Percentiles rank a stretch among this genome's conserved stretches.
Conservation (phyloP, 192 early-diverging fungal species). For the Powellomyces hirtus region DNA sequence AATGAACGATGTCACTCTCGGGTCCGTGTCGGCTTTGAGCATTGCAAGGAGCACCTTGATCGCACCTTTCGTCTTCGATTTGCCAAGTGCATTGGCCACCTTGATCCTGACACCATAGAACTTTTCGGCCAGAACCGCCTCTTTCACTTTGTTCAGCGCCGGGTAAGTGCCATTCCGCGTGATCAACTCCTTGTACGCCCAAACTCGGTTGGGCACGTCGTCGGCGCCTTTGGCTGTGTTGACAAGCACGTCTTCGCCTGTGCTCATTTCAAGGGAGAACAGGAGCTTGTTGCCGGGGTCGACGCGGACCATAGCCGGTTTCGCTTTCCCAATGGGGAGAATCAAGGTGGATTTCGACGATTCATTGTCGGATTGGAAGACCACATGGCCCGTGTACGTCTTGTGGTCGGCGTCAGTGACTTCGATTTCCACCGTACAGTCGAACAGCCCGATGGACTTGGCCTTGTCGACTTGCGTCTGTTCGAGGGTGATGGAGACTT, state of each 20-base stretch:
- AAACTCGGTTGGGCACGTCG: constrained; percentile 41
- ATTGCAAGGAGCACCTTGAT: constrained; percentile 38
- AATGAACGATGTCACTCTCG: constrained; percentile 27
- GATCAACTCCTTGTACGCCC: constrained; percentile 47
- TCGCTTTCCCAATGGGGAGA: constrained; percentile 21
- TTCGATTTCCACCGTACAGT: constrained; percentile 40
- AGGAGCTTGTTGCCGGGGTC: constrained; percentile 49
- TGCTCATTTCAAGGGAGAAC: constrained; percentile 36
- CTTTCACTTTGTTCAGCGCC: constrained; percentile 37
- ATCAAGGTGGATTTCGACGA: constrained; percentile 27
- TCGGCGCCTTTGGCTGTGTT: constrained; percentile 36
- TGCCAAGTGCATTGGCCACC: constrained; percentile 39
- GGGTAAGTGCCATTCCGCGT: constrained; percentile 37
- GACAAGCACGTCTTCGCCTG: constrained; percentile 40
- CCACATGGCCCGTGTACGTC: constrained; percentile 20
- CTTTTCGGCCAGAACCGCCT: constrained; percentile 28
- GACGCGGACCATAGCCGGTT: constrained; percentile 36
- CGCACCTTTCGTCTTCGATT: constrained; percentile 27
- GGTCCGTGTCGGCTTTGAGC: constrained; percentile 40
- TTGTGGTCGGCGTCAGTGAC: constrained; percentile 41
- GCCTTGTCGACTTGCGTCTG: constrained; percentile 46
- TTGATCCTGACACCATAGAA: constrained; percentile 38
- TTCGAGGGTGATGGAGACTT: constrained; percentile 68
- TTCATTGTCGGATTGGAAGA: constrained; percentile 32
- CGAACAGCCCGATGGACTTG: constrained; percentile 45